A percentile compares a stretch with the other conserved stretches of the same genome.
These are phyloP conservation scores for Cokeromyces recurvatus DNA, from an alignment of 371 early-diverging fungal genomes.

Conservation along the genomic window DNA sequence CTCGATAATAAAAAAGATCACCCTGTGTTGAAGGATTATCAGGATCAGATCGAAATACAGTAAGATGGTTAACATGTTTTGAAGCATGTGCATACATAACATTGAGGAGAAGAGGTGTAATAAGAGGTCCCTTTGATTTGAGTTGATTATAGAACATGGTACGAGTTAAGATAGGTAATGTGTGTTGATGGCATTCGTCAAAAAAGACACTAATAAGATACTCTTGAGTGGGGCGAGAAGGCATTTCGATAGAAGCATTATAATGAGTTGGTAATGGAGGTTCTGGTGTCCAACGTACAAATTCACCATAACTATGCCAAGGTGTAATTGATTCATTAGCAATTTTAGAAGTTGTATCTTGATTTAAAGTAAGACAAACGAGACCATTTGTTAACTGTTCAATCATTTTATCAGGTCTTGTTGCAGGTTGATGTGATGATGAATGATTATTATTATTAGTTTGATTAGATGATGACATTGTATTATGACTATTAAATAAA, in stretches of 20 bases:
- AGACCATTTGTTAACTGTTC: slow-evolving; percentile 38
- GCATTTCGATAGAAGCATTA: slow-evolving; percentile 37
- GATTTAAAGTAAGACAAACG: slow-evolving; percentile 30
- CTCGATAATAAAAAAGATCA: slow-evolving; percentile 36
- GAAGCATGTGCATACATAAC: slow-evolving; percentile 46
- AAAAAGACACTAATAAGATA: slow-evolving; percentile 35
- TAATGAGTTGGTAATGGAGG: slow-evolving; percentile 20
- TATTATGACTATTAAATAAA: slow-evolving; percentile 20
- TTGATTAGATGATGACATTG: background rate
- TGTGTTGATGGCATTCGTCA: slow-evolving; percentile 26
- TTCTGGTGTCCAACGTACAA: slow-evolving; percentile 26
- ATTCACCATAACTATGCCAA: slow-evolving; percentile 24
- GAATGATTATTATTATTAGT: no score
- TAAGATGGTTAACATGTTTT: slow-evolving; percentile 12
- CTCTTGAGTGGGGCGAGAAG: slow-evolving; percentile 33
- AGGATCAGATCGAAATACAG: slow-evolving; percentile 19
- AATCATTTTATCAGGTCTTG: slow-evolving; percentile 37
- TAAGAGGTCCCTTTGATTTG: slow-evolving; percentile 33
- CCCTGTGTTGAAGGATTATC: slow-evolving; percentile 18
- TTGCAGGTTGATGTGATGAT: slow-evolving; percentile 7
- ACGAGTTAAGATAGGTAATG: slow-evolving; percentile 28
- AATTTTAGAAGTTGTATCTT: slow-evolving; percentile 13
- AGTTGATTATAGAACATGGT: slow-evolving; percentile 44
- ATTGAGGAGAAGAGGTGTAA: slow-evolving; percentile 40
- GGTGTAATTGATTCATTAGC: slow-evolving; percentile 18